phyloP scores from a whole-genome alignment of 192 early-diverging fungal species.

The Coemansia sp. region DNA sequence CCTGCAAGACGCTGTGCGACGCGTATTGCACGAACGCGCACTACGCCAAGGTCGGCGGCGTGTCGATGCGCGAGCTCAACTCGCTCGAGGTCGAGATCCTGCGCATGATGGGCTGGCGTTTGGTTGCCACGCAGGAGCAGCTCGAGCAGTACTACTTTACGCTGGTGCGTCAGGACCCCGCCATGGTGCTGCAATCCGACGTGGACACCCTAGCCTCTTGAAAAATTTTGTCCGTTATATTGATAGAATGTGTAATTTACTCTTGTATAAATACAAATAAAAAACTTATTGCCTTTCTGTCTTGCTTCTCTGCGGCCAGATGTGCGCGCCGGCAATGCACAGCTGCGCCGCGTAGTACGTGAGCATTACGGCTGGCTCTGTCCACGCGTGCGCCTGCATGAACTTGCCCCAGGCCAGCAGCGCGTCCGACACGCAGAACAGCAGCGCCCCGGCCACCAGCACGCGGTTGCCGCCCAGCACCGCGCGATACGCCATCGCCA shows the following conservation, averaged over 20 bases:
- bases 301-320: background rate
- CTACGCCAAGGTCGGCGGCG: slow-evolving; percentile 94
- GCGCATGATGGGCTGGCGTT: slow-evolving; percentile 84
- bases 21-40: slow-evolving; percentile 93
- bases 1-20: slow-evolving; percentile 86
- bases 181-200: slow-evolving; percentile 48
- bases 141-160: slow-evolving; percentile 93
- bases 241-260: slow-evolving; percentile 6
- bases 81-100: slow-evolving; percentile 89
- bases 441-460: slow-evolving; percentile 24
- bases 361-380: slow-evolving; percentile 35
- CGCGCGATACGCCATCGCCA: slow-evolving; percentile 36
- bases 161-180: slow-evolving; percentile 72
- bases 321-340: slow-evolving; percentile 32
- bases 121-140: slow-evolving; percentile 69
- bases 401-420: slow-evolving; percentile 46
- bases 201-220: too few relatives aligned
- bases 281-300: background rate
- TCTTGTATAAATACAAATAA: slow-evolving; percentile 2
- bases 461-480: slow-evolving; percentile 15
- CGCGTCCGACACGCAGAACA: slow-evolving; percentile 47
- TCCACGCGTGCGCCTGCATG: slow-evolving; percentile 14
- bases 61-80: slow-evolving; percentile 90
- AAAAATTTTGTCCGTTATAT: background rate
- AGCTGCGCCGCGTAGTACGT: slow-evolving; percentile 49